phyloP scores from a whole-genome alignment of 164 flowering plant genomes.

The Pachysandra terminalis region DNA sequence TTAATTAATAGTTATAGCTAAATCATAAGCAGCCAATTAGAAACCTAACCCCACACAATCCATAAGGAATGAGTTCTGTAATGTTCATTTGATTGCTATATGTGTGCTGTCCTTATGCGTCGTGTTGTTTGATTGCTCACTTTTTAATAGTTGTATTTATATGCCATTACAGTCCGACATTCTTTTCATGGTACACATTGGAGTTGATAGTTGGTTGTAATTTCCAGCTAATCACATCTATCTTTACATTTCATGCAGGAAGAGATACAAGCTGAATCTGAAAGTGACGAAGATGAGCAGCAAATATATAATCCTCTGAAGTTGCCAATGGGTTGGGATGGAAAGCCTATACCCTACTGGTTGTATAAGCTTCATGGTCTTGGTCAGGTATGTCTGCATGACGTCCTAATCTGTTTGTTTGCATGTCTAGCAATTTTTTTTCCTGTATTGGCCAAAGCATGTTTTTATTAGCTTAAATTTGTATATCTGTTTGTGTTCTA shows the following conservation, averaged over 20 bases:
- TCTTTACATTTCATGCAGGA: slow-evolving; percentile 49
- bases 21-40: too few species aligned
- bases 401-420: not conserved
- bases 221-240: not conserved
- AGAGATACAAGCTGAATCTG: slow-evolving; percentile 82
- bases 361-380: slow-evolving; percentile 99
- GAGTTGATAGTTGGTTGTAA: not conserved
- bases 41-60: too few species aligned
- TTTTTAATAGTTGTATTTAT: not conserved
- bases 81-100: too few species aligned
- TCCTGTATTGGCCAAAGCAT: not conserved
- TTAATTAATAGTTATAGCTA: too few species aligned
- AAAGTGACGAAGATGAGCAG: slow-evolving; percentile 97
- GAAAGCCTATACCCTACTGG: slow-evolving; percentile 99
- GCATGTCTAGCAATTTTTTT: not conserved
- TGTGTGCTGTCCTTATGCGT: not conserved
- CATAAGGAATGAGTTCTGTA: too few species aligned
- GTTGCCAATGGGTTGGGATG: slow-evolving; percentile 99
- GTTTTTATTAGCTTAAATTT: too few species aligned
- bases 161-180: not conserved
- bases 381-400: slow-evolving; percentile 63
- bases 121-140: not conserved
- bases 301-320: slow-evolving; percentile 98
- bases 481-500: too few species aligned
- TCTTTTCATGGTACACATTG: not conserved